Base-by-base conservation (phyloP, 331 rosid genomes). In the Rosa hybrid region DNA sequence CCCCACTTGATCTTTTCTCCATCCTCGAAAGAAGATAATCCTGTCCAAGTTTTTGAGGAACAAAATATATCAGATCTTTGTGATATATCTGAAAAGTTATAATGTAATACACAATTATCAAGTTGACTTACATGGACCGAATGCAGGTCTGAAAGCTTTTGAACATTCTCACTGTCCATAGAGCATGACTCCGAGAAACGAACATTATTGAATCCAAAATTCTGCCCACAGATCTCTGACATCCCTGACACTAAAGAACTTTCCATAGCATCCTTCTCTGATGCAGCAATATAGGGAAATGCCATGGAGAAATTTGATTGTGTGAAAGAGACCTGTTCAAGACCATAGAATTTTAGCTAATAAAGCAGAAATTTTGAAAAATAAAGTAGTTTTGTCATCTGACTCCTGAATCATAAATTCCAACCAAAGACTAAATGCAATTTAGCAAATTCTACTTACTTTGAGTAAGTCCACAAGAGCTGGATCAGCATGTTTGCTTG, bases 261-360 rank as follows among this genome's bases (percentile, higher is more conserved):
- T 84, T 87, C 97, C 80, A 93, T 77, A 34, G 85, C 57, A 82
- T 86, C 93, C 59, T 86, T 89, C 87, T 88, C 94, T 57, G 94
- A 87, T 71, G 92, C 86, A 77, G 91, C 86, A 81, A 96, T 86
- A 83, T 93, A 96, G 20, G 99, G 99, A 88, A 93, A 93, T 42
- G 98, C 98, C 90, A 93, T 82, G 80, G 99, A 93, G 74, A 91
- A 89, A 84, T 93, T 96, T 72, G 98, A 91, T 78, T 74, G 84
- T 48, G 92, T 74, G 83, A 91, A 91, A 78, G 97, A 89, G 65
- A 46, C 85, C 98, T 96, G 88, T 59, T 56, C 87, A 84, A 75
- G 74, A 71, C 13, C 75, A 82, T 59, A 71, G 71, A 82, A 81
- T n/a, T 75, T 46, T 69, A 75, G 81, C 50, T 39, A 77, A 76